These are phyloP conservation scores for Botrytis squamosa DNA, from an alignment of 2,329 filamentous ascomycete species.

Conservation along the genomic window DNA sequence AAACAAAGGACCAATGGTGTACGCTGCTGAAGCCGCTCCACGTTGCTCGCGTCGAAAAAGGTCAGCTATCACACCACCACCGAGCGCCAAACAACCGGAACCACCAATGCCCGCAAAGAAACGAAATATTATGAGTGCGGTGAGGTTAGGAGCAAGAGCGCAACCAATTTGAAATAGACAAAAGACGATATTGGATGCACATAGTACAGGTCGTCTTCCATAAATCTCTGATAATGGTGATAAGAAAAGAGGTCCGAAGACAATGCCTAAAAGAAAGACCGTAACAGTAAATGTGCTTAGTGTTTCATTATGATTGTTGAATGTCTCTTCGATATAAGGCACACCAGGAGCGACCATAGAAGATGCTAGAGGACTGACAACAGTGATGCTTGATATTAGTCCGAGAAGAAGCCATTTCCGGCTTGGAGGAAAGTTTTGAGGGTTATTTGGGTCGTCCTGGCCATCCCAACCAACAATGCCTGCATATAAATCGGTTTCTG, in stretches of 20 bases:
- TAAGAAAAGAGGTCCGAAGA: slow-evolving; percentile 55
- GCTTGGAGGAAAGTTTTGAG: slow-evolving; percentile 23
- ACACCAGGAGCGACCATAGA: slow-evolving; percentile 47
- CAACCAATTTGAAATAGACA: slow-evolving; percentile 63
- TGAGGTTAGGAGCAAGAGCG: slow-evolving; percentile 54
- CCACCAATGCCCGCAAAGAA: slow-evolving; percentile 49
- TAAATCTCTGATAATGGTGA: slow-evolving; percentile 63
- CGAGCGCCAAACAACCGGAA: slow-evolving; percentile 44
- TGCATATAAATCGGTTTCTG: slow-evolving; percentile 44
- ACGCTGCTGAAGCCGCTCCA: slow-evolving; percentile 35
- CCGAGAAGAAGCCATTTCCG: slow-evolving; percentile 22
- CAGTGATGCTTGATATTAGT: slow-evolving; percentile 22
- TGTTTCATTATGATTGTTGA: slow-evolving; percentile 24
- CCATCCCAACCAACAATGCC: slow-evolving; percentile 37
- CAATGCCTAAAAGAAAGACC: slow-evolving; percentile 60
- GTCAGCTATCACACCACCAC: slow-evolving; percentile 46
- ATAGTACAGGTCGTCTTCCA: slow-evolving; percentile 57
- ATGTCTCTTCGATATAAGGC: slow-evolving; percentile 28
- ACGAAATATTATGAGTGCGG: slow-evolving; percentile 46
- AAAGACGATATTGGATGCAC: slow-evolving; percentile 57
- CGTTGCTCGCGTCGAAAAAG: slow-evolving; percentile 39
- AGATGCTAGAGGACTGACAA: slow-evolving; percentile 36
- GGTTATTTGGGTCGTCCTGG: slow-evolving; percentile 25
- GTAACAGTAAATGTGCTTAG: slow-evolving; percentile 28
- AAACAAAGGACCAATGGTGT: slow-evolving; percentile 29